Evolutionary conservation across 257 asterid species (phyloP).

Genomic region (Solanum bulbocastanum): DNA sequence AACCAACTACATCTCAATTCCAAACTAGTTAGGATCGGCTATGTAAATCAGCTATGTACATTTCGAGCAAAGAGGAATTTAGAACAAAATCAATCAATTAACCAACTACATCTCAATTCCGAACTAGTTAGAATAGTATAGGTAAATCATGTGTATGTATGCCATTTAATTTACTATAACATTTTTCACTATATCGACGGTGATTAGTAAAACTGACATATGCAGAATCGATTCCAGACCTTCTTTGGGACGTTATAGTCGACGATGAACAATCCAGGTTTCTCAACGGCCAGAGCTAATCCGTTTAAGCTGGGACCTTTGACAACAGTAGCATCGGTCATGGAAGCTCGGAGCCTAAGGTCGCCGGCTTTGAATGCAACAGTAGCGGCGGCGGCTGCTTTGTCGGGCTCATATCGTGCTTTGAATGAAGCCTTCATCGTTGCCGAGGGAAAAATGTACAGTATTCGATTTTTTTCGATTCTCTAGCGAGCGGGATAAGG

Average conservation of each 20-base stretch:
- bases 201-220: background rate
- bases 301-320: constrained; percentile 86
- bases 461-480: background rate
- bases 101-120: background rate
- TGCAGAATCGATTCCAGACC: constrained; percentile 9
- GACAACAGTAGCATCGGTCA: constrained; percentile 84
- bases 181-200: background rate
- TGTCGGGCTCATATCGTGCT: constrained; percentile 66
- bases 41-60: background rate
- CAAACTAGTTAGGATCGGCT: background rate
- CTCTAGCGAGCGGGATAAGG: constrained; percentile 14
- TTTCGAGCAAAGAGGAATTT: background rate
- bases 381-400: constrained; percentile 59
- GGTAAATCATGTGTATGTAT: background rate
- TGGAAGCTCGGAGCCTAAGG: constrained; percentile 72
- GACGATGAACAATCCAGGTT: constrained; percentile 80
- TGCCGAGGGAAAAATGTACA: background rate
- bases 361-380: constrained; percentile 83
- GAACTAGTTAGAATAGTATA: background rate
- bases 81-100: background rate
- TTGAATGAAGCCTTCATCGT: constrained; percentile 73
- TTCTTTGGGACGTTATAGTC: constrained; percentile 85
- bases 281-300: constrained; percentile 62
- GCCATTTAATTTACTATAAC: background rate
- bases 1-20: background rate